Percentiles rank a stretch among this genome's conserved stretches.
These are phyloP conservation scores for Calonectria ilicicola DNA, from an alignment of 2,329 filamentous ascomycete species.

Conservation along the genomic window DNA sequence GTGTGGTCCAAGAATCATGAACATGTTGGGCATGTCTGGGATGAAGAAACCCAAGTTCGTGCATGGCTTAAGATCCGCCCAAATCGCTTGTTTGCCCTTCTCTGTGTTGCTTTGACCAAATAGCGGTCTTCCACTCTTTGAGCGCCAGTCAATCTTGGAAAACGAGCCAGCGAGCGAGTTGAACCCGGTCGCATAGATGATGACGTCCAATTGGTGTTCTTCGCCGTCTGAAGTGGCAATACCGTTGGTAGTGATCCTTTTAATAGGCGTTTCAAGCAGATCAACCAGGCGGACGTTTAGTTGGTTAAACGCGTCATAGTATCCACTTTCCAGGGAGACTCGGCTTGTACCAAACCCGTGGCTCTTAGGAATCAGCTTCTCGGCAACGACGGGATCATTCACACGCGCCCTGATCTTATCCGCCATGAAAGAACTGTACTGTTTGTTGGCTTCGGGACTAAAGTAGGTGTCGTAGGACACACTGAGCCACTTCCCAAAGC, in stretches of 20 bases:
- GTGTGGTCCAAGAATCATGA: conserved; percentile 36
- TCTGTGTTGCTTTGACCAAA: conserved; percentile 27
- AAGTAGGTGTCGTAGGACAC: conserved; percentile 34
- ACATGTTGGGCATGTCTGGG: conserved; percentile 38
- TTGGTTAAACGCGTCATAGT: conserved; percentile 35
- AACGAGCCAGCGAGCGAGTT: conserved; percentile 34
- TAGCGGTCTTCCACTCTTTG: conserved; percentile 19
- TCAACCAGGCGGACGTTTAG: conserved; percentile 31
- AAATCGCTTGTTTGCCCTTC: conserved; percentile 23
- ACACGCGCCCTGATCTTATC: conserved; percentile 29
- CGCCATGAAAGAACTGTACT: conserved; percentile 33
- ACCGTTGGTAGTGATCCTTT: conserved; percentile 12
- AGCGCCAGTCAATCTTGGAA: conserved; percentile 33
- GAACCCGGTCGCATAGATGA: conserved; percentile 35
- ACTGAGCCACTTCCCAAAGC: conserved; percentile 32
- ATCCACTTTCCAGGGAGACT: conserved; percentile 33
- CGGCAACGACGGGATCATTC: conserved; percentile 20
- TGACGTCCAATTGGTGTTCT: conserved; percentile 27
- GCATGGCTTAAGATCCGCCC: conserved; percentile 30
- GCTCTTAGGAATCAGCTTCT: conserved; percentile 27
- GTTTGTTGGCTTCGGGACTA: conserved; percentile 22
- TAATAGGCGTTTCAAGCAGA: conserved; percentile 19
- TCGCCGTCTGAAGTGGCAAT: conserved; percentile 23
- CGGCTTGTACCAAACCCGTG: conserved; percentile 31
- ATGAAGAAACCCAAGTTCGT: conserved; percentile 28